Percentiles rank a stretch among this genome's conserved stretches.
Evolutionary conservation across 1,284 basidiomycete species (phyloP).

Genomic region (Exobasidium cylindrosporum): DNA sequence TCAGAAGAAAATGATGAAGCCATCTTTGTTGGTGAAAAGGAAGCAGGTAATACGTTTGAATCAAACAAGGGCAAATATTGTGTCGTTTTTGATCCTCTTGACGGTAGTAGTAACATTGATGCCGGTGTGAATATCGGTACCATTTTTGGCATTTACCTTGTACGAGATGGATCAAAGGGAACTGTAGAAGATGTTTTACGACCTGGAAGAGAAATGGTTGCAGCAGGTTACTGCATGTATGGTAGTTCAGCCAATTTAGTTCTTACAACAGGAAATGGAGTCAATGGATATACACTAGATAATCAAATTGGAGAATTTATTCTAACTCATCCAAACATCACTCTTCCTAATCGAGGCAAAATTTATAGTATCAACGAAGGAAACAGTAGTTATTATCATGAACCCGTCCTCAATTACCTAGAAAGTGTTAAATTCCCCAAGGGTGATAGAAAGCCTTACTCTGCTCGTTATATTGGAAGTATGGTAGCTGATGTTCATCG

Average conservation of each 20-base stretch:
- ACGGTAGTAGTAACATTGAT: slow-evolving; percentile 98
- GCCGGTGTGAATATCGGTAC: slow-evolving; percentile 99
- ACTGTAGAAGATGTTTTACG: slow-evolving; percentile 81
- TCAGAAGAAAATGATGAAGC: slow-evolving; percentile 94
- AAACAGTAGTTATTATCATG: slow-evolving; percentile 90
- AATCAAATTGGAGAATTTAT: slow-evolving; percentile 87
- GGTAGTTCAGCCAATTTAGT: slow-evolving; percentile 97
- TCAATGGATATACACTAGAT: slow-evolving; percentile 98
- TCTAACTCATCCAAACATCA: slow-evolving; percentile 95
- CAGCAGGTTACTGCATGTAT: slow-evolving; percentile 80
- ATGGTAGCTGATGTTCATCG: slow-evolving; percentile 99
- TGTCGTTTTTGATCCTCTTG: slow-evolving; percentile 97
- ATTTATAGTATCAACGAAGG: slow-evolving; percentile 99
- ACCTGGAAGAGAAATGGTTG: slow-evolving; percentile 95
- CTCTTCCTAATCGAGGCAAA: slow-evolving; percentile 88
- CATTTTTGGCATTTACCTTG: slow-evolving; percentile 95
- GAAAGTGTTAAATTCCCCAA: slow-evolving; percentile 80
- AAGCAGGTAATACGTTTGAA: slow-evolving; percentile 53
- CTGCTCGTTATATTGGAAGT: slow-evolving; percentile 82
- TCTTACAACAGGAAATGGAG: slow-evolving; percentile 88
- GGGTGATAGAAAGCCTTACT: slow-evolving; percentile 56
- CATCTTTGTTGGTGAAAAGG: slow-evolving; percentile 70
- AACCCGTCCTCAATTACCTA: slow-evolving; percentile 68
- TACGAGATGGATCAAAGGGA: slow-evolving; percentile 72
- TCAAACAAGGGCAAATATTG: slow-evolving; percentile 63